phyloP scores from a whole-genome alignment of 2,329 filamentous ascomycete species.

The Penicillium verrucosum region DNA sequence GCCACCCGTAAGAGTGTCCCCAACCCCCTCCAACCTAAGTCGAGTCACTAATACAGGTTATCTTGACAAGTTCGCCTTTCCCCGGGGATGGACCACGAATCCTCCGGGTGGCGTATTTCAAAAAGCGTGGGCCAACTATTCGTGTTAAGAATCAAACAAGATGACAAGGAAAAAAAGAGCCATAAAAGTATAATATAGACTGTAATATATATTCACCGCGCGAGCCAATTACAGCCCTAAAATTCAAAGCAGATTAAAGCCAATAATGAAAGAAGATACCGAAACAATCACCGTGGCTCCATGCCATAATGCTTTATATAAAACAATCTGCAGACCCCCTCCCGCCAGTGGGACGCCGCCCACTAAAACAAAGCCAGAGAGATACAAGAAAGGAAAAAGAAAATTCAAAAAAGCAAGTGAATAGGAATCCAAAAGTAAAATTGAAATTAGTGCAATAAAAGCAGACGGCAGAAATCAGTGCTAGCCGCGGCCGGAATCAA shows the following conservation, averaged over 20 bases:
- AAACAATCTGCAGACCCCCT: slow-evolving; percentile 16
- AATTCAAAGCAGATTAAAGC: slow-evolving; percentile 10
- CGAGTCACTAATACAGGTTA: too few relatives aligned
- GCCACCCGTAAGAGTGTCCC: too few relatives aligned
- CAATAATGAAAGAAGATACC: slow-evolving; percentile 12
- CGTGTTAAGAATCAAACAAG: neutral
- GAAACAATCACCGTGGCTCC: slow-evolving; percentile 26
- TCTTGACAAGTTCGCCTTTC: too few relatives aligned
- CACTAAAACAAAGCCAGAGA: slow-evolving; percentile 6
- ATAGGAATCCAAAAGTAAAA: slow-evolving; percentile 7
- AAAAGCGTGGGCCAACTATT: too few relatives aligned
- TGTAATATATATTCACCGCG: slow-evolving; percentile 14
- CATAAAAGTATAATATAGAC: neutral
- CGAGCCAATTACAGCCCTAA: slow-evolving; percentile 8
- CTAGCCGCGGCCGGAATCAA: slow-evolving; percentile 15
- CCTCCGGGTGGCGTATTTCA: too few relatives aligned
- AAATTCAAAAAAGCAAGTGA: slow-evolving; percentile 3
- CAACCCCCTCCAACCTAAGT: too few relatives aligned
- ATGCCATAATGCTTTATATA: slow-evolving; percentile 26
- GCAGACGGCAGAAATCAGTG: slow-evolving; percentile 9
- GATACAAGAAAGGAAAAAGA: slow-evolving; percentile 6
- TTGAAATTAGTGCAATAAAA: slow-evolving; percentile 2
- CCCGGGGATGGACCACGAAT: too few relatives aligned
- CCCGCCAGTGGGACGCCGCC: slow-evolving; percentile 27
- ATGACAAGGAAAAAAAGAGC: neutral